Conservation (phyloP, 139 green algal species). For the Trebouxia sp. region DNA sequence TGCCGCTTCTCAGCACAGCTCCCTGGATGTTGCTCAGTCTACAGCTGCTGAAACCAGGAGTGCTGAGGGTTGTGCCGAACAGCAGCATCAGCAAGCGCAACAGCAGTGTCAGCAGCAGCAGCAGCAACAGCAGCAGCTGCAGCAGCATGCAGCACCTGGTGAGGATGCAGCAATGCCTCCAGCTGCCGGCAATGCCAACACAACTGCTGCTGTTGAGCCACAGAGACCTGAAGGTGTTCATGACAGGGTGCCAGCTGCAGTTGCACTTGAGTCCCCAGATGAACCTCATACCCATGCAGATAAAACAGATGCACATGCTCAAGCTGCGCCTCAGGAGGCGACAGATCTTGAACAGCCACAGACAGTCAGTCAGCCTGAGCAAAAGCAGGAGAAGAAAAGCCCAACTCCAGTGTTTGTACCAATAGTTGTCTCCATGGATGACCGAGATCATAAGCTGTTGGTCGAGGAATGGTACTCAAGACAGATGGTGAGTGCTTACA, state of each 20-base stretch:
- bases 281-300: not conserved
- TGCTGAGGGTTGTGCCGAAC: too few species aligned
- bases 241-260: not conserved
- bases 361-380: not conserved
- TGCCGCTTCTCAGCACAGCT: not conserved
- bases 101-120: not conserved
- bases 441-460: constrained; percentile 57
- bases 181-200: not conserved
- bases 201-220: not conserved
- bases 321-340: not conserved
- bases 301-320: not conserved
- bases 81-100: not conserved
- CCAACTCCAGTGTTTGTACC: constrained; percentile 66
- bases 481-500: constrained; percentile 23
- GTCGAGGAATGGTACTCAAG: constrained; percentile 45
- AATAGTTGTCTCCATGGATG: constrained; percentile 59
- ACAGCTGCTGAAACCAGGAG: too few species aligned
- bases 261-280: not conserved
- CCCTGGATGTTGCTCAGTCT: too few species aligned
- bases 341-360: not conserved
- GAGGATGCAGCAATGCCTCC: not conserved
- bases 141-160: too few species aligned
- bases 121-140: not conserved
- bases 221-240: not conserved
- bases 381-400: not conserved